These are phyloP conservation scores for Agapanthus africanus DNA, from an alignment of 106 monocot genomes.

Conservation along the genomic window DNA sequence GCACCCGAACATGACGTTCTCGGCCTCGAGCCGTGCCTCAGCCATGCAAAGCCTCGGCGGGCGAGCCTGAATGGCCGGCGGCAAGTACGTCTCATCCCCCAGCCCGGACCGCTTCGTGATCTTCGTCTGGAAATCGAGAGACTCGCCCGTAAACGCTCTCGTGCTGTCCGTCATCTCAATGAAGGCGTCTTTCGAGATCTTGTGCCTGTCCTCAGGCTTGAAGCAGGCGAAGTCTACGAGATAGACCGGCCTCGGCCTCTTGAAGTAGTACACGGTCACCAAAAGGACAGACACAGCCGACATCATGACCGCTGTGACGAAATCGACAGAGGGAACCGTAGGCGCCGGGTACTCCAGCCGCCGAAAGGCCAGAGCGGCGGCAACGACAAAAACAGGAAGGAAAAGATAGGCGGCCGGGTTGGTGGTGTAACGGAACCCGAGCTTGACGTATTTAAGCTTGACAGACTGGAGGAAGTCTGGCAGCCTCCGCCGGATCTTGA, in stretches of 20 bases:
- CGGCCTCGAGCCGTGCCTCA: conserved; percentile 33
- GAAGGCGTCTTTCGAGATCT: conserved; percentile 30
- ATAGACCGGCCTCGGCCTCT: conserved; percentile 11
- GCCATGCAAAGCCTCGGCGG: conserved; percentile 46
- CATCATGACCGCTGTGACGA: conserved; percentile 15
- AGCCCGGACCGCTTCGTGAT: conserved; percentile 41
- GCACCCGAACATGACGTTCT: conserved; percentile 42
- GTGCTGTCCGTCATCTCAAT: conserved; percentile 41
- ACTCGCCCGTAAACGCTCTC: conserved; percentile 35
- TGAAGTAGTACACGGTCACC: not conserved
- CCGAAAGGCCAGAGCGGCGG: conserved; percentile 3
- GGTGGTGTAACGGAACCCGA: conserved; percentile 41
- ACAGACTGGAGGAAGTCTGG: conserved; percentile 67
- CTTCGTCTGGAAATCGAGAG: conserved; percentile 46
- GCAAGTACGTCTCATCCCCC: conserved; percentile 64
- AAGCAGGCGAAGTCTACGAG: conserved; percentile 62
- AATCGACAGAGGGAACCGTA: conserved; percentile 20
- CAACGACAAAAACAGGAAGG: conserved; percentile 13
- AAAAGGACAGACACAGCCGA: conserved; percentile 10
- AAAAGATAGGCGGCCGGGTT: conserved; percentile 9
- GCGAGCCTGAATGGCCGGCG: conserved; percentile 40
- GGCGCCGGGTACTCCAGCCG: conserved; percentile 9
- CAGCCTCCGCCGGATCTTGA: conserved; percentile 46
- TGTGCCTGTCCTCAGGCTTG: conserved; percentile 19
- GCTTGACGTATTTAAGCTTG: conserved; percentile 66